These are phyloP conservation scores for Alternaria brassicae DNA, from an alignment of 2,329 filamentous ascomycete species.

Conservation along the genomic window DNA sequence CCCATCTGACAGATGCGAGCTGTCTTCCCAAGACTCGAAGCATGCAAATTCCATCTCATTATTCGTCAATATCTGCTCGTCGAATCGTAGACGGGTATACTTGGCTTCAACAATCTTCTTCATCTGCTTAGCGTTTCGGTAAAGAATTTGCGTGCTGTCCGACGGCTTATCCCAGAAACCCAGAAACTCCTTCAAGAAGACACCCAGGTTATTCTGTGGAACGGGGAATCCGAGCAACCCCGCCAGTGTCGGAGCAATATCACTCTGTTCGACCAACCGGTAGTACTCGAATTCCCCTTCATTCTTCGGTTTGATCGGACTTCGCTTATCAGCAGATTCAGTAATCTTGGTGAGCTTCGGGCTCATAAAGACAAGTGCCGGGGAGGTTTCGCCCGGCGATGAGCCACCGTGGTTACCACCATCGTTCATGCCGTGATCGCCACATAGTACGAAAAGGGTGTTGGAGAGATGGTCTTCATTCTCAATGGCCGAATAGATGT, in stretches of 20 bases:
- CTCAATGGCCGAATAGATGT: constrained; percentile 79
- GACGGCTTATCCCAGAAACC: constrained; percentile 70
- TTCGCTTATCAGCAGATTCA: constrained; percentile 36
- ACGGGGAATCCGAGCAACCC: constrained; percentile 86
- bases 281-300: constrained; percentile 81
- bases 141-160: constrained; percentile 72
- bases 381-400: constrained; percentile 90
- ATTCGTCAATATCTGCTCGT: constrained; percentile 26
- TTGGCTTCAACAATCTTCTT: constrained; percentile 77
- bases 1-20: constrained; percentile 27
- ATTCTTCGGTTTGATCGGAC: constrained; percentile 63
- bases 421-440: constrained; percentile 99
- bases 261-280: constrained; percentile 85
- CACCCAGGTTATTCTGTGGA: constrained; percentile 87
- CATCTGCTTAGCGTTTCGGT: constrained; percentile 82
- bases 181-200: constrained; percentile 81
- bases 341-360: constrained; percentile 74
- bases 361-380: constrained; percentile 88
- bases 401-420: constrained; percentile 96
- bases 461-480: constrained; percentile 73
- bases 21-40: constrained; percentile 11
- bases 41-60: constrained; percentile 22
- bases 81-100: constrained; percentile 65
- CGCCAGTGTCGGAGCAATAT: constrained; percentile 88
- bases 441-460: constrained; percentile 83